phyloP scores from a whole-genome alignment of 1,139 yeast genomes.

The Candida dubliniensis region DNA sequence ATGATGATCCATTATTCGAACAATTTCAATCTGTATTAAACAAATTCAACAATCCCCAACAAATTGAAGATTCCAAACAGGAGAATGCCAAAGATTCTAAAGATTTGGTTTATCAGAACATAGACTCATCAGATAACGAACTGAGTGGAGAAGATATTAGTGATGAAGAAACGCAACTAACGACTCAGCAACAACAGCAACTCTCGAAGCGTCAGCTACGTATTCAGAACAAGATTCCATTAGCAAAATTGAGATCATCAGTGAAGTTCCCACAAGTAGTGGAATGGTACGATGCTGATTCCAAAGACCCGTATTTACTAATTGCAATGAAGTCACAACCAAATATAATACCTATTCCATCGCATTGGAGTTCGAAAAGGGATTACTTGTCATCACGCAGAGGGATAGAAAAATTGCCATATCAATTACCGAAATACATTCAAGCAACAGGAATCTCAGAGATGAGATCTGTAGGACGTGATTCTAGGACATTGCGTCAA shows the following conservation, averaged over 20 bases:
- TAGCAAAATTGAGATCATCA: constrained; percentile 65
- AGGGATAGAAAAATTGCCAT: constrained; percentile 72
- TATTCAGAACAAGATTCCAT: constrained; percentile 56
- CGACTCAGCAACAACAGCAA: not conserved
- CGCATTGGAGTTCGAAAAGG: constrained; percentile 79
- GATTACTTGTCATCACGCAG: constrained; percentile 75
- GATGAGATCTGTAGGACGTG: constrained; percentile 60
- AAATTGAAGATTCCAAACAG: not conserved
- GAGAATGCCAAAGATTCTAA: not conserved
- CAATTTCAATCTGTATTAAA: constrained; percentile 45
- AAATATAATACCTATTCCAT: constrained; percentile 76
- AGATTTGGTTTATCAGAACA: not conserved
- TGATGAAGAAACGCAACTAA: constrained; percentile 4
- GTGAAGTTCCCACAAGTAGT: constrained; percentile 68
- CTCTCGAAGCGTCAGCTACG: constrained; percentile 43
- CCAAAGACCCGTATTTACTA: constrained; percentile 71
- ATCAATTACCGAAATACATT: constrained; percentile 76
- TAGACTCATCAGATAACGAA: not conserved
- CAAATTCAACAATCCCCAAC: constrained; percentile 33
- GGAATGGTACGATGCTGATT: constrained; percentile 87
- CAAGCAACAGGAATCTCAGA: constrained; percentile 84
- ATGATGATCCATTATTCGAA: constrained; percentile 31
- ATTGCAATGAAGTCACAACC: constrained; percentile 64
- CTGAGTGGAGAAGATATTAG: constrained; percentile 1
- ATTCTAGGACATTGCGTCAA: constrained; percentile 60